Evolutionary conservation across 1,284 basidiomycete species (phyloP).

Genomic region (Moesziomyces parantarcticus): DNA sequence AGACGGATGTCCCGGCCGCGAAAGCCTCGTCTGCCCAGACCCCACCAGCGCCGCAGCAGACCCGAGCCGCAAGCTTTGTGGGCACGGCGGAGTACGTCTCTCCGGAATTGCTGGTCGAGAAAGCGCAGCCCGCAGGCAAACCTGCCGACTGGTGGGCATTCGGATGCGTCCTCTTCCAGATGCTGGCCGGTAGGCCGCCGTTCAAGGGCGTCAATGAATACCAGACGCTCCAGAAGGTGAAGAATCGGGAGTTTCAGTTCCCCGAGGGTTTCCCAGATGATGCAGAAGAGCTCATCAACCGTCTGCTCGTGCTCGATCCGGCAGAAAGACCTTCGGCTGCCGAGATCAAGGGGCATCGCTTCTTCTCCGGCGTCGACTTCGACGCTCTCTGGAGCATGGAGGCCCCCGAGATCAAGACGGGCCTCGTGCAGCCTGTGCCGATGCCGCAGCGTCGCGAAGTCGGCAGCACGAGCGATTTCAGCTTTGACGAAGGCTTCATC

Average conservation of each 20-base stretch:
- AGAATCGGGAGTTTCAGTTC: conserved; percentile 71
- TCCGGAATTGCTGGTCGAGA: conserved; percentile 84
- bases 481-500: conserved; percentile 42
- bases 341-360: conserved; percentile 48
- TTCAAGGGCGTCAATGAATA: conserved; percentile 74
- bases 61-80: conserved; percentile 81
- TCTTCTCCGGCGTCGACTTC: conserved; percentile 55
- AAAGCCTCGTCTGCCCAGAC: background rate
- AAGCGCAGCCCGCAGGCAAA: conserved; percentile 69
- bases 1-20: background rate
- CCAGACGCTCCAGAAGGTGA: conserved; percentile 73
- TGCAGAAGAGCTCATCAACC: conserved; percentile 70
- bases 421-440: conserved; percentile 37
- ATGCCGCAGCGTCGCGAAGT: conserved; percentile 6
- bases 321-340: conserved; percentile 22
- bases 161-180: conserved; percentile 73
- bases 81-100: conserved; percentile 96
- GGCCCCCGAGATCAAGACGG: conserved; percentile 36
- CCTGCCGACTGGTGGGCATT: conserved; percentile 73
- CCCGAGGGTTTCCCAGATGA: conserved; percentile 70
- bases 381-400: conserved; percentile 47
- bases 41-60: background rate
- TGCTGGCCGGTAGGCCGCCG: conserved; percentile 72
- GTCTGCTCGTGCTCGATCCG: conserved; percentile 68
- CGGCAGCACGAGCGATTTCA: conserved; percentile 36